Evolutionary conservation across 257 asterid species (phyloP).

Genomic region (Thymus mandschuricus): DNA sequence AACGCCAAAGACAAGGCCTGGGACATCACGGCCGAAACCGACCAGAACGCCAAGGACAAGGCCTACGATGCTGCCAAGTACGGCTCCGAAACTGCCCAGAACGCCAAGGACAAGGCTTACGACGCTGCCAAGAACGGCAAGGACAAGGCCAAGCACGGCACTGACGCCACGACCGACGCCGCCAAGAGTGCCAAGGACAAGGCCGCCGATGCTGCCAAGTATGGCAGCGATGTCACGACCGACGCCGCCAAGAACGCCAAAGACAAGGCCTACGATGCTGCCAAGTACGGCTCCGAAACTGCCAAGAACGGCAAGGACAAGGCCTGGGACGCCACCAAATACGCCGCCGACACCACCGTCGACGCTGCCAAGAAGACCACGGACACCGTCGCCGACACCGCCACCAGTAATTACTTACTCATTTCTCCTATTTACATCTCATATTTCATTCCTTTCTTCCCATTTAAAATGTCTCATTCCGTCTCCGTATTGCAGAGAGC

Average conservation of each 20-base stretch:
- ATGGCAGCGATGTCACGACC: neutral
- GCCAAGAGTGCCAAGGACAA: neutral
- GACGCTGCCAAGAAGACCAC: constrained; percentile 21
- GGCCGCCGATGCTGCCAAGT: neutral
- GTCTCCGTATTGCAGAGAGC: constrained; percentile 14
- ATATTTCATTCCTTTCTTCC: too few relatives aligned
- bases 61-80: constrained; percentile 6
- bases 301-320: constrained; percentile 4
- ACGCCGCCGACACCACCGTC: neutral
- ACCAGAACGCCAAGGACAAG: constrained; percentile 17
- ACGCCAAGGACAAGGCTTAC: neutral
- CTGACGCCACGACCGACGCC: constrained; percentile 13
- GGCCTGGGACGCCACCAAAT: too few relatives aligned
- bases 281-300: too few relatives aligned
- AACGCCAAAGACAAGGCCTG: neutral
- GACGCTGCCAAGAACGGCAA: neutral
- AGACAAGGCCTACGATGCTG: constrained; percentile 28
- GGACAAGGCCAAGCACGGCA: constrained; percentile 30
- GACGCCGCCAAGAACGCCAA: constrained; percentile 20
- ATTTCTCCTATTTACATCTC: too few relatives aligned
- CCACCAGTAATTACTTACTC: neutral
- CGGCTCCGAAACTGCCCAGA: neutral
- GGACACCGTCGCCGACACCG: constrained; percentile 13
- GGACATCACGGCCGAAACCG: constrained; percentile 23
- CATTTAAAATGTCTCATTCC: too few relatives aligned